A percentile compares a stretch with the other conserved stretches of the same genome.
Evolutionary conservation across 148 eudicot genomes (phyloP).

Genomic region (Camellia lanceoleosa): DNA sequence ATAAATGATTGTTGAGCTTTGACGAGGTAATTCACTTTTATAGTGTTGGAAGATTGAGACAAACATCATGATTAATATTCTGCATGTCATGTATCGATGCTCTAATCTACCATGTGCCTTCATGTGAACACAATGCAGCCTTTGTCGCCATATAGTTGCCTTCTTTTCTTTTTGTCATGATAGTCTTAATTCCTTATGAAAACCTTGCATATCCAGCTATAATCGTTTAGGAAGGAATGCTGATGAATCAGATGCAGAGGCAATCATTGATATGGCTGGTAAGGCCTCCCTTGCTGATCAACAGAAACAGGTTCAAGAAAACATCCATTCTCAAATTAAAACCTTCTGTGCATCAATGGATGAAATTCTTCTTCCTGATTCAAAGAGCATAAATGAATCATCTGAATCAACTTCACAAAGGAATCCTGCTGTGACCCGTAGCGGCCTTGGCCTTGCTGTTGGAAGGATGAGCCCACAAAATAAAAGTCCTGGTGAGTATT

Average conservation of each 20-base stretch:
- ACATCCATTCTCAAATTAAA: constrained; percentile 65
- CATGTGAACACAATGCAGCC: background rate
- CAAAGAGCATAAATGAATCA: constrained; percentile 23
- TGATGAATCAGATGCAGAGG: constrained; percentile 78
- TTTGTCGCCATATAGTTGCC: background rate
- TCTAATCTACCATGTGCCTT: background rate
- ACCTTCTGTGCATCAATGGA: constrained; percentile 64
- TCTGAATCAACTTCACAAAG: constrained; percentile 29
- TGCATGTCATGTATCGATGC: background rate
- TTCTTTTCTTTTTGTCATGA: background rate
- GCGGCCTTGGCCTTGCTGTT: constrained; percentile 84
- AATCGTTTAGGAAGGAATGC: constrained; percentile 79
- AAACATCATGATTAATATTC: background rate
- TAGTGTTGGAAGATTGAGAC: background rate
- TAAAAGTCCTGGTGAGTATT: constrained; percentile 47
- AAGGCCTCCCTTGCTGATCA: constrained; percentile 79
- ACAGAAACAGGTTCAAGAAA: constrained; percentile 83
- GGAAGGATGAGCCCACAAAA: constrained; percentile 45
- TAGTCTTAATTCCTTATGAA: constrained; percentile 13
- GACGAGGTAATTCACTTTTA: background rate
- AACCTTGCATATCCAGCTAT: constrained; percentile 49
- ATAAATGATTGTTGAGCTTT: background rate
- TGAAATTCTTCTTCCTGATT: constrained; percentile 65
- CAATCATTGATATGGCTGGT: constrained; percentile 77
- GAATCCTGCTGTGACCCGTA: constrained; percentile 37